Evolutionary conservation across 1,284 basidiomycete species (phyloP).

Genomic region (Papiliotrema terrestris): DNA sequence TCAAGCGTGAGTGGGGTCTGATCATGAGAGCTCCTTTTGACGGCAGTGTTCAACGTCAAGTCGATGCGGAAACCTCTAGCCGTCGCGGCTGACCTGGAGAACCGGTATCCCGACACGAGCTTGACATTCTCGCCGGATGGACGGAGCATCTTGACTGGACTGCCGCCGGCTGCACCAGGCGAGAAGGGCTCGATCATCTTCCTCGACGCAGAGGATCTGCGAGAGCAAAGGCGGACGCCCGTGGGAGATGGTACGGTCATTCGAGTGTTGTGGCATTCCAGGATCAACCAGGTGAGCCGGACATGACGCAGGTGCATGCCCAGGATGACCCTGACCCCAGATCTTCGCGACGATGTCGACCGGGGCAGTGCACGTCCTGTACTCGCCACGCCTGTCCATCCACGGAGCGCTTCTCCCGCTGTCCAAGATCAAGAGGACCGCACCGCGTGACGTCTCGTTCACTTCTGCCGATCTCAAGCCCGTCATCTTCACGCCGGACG

Average conservation of each 20-base stretch:
- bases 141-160: constrained; percentile 76
- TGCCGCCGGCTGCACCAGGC: constrained; percentile 54
- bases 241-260: constrained; percentile 75
- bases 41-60: constrained; percentile 88
- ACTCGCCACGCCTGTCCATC: constrained; percentile 78
- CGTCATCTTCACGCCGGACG: constrained; percentile 80
- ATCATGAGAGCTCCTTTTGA: not conserved
- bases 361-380: constrained; percentile 82
- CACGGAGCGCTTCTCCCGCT: constrained; percentile 88
- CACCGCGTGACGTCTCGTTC: constrained; percentile 73
- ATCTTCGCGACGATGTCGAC: constrained; percentile 83
- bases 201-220: constrained; percentile 64
- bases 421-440: constrained; percentile 60
- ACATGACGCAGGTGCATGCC: not conserved
- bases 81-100: constrained; percentile 60
- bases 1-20: constrained; percentile 69
- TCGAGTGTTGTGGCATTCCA: constrained; percentile 88
- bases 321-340: constrained; percentile 46
- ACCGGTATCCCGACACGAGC: constrained; percentile 84
- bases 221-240: constrained; percentile 58
- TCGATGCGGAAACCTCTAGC: constrained; percentile 81
- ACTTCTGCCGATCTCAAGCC: constrained; percentile 69
- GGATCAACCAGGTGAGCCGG: constrained; percentile 82
- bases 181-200: constrained; percentile 70
- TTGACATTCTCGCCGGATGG: constrained; percentile 91